Base-by-base conservation (phyloP, 2,329 filamentous ascomycete species). In the Daldinia sp. region DNA sequence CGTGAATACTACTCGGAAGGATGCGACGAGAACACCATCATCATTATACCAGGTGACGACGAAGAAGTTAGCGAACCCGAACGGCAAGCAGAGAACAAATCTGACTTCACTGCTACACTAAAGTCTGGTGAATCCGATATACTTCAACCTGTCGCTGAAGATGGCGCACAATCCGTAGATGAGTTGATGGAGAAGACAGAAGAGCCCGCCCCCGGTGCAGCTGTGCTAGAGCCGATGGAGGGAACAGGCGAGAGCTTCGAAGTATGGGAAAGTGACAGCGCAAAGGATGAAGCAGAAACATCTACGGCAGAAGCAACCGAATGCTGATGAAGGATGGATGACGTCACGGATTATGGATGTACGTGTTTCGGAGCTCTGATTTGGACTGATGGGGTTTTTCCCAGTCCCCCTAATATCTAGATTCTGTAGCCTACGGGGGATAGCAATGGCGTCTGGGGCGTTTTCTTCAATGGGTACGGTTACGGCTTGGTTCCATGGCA, bases 201-300 rank as follows among this genome's bases (percentile, higher is more conserved):
- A 15, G 74, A 77, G 29, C 71, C 75, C 1, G 76, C 78, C 4
- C 75, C 78, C 23, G 77, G 79, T 52, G 83, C 83, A 2, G 79
- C 82, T 1, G 71, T 84, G 2, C 75, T 88, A 11, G 75, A 83
- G 56, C 82, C 85, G 0, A 80, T 89, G 4, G 85, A 88, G 54
- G 86, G 84, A 47, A 83, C 85, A 0, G 85, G 82, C 37, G 85
- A 87, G 69, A 82, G 77, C 72, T 87, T 91, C 70, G 87, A 90
- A 70, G 81, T 92, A 13, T 91, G 89, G 88, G 89, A 91, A 76
- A 91, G 88, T 72, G 83, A 82, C 23, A 90, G 87, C 74, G 83
- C 84, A 23, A 85, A 86, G 67, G 89, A 87, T 48, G 88, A 86
- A 58, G 71, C 75, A 1, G 82, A 83, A 59, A 56, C 63, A 8